These are phyloP conservation scores for Eucalyptus tenuipes DNA, from an alignment of 345 rosid genomes.

Conservation along the genomic window DNA sequence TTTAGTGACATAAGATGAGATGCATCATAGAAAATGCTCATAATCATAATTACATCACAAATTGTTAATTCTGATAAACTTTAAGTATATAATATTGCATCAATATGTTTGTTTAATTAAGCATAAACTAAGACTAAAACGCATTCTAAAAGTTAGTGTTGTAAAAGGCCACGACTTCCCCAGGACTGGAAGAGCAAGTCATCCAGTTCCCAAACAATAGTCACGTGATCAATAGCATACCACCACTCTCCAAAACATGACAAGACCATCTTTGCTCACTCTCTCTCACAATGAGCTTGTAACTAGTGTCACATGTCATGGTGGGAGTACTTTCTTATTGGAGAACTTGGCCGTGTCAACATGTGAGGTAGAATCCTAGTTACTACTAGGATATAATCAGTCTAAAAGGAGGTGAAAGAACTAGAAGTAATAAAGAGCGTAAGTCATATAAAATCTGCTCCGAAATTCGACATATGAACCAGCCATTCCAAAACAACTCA, in stretches of 20 bases:
- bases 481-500: neutral
- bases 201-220: neutral
- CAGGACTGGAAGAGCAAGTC: neutral
- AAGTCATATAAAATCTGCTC: neutral
- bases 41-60: neutral
- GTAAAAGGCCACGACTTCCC: neutral
- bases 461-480: neutral
- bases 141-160: neutral
- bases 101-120: neutral
- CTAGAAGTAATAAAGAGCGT: neutral
- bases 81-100: neutral
- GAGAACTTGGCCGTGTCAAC: neutral
- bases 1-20: neutral
- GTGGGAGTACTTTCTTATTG: neutral
- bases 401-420: neutral
- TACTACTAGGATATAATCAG: neutral
- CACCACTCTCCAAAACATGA: neutral
- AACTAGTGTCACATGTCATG: neutral
- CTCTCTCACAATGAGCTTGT: neutral
- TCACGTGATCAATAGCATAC: neutral
- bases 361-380: neutral
- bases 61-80: neutral
- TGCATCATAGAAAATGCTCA: neutral
- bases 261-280: neutral
- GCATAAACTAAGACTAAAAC: neutral